These are phyloP conservation scores for Diaporthe aspalathi DNA, from an alignment of 2,329 filamentous ascomycete genomes.

Conservation along the genomic window DNA sequence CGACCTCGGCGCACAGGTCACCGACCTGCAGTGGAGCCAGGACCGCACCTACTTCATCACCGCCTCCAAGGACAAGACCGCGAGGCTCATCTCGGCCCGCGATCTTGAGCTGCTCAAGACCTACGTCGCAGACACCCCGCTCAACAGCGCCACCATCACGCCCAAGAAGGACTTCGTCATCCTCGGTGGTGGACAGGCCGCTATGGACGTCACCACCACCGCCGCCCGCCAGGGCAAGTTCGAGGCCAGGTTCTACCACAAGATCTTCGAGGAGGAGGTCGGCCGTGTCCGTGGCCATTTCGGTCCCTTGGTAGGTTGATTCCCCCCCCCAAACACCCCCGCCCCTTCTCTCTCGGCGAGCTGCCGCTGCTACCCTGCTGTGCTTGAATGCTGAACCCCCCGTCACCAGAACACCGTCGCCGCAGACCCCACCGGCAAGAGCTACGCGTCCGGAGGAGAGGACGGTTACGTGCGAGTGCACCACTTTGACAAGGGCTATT, in stretches of 20 bases:
- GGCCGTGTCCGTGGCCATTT: conserved; percentile 97
- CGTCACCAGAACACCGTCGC: conserved; percentile 83
- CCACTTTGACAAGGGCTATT: conserved; percentile 98
- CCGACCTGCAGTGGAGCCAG: conserved; percentile 92
- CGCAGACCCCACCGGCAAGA: conserved; percentile 88
- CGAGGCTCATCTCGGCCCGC: conserved; percentile 88
- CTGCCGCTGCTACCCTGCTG: neutral
- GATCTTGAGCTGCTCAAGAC: conserved; percentile 94
- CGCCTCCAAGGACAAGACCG: conserved; percentile 96
- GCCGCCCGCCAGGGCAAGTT: conserved; percentile 97
- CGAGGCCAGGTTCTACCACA: conserved; percentile 99
- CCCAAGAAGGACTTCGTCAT: conserved; percentile 98
- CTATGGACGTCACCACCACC: conserved; percentile 98
- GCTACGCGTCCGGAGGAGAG: conserved; percentile 95
- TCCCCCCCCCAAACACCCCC: neutral
- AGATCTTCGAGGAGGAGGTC: conserved; percentile 99
- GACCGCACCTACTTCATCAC: conserved; percentile 99
- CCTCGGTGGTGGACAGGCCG: conserved; percentile 96
- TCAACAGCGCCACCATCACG: conserved; percentile 95
- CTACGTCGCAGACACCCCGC: conserved; percentile 89
- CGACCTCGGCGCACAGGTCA: conserved; percentile 84
- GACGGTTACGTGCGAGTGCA: conserved; percentile 98
- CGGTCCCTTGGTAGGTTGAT: conserved; percentile 77
- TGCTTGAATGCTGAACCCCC: neutral
- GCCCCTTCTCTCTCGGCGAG: no score